phyloP scores from a whole-genome alignment of 257 asterid species.

The Petunia axillaris region DNA sequence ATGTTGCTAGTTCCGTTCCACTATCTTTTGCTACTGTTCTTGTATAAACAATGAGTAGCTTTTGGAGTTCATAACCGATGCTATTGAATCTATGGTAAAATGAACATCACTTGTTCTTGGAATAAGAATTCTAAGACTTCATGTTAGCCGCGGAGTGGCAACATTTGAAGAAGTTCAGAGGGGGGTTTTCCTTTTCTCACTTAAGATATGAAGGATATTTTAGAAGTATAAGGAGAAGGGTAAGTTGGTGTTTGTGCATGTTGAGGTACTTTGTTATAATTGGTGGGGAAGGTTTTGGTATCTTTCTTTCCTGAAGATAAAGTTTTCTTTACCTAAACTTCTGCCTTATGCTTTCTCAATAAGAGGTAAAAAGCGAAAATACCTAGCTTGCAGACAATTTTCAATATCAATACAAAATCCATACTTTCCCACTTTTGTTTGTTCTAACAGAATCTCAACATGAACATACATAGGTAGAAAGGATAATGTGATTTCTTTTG shows the following conservation, averaged over 20 bases:
- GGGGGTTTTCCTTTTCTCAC: not conserved
- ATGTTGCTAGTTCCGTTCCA: not conserved
- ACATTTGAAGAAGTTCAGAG: slow-evolving; percentile 28
- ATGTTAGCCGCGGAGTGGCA: not conserved
- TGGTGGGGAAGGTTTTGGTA: slow-evolving; percentile 80
- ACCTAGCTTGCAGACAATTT: slow-evolving; percentile 21
- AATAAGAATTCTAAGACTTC: not conserved
- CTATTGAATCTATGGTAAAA: not conserved
- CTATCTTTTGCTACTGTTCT: not conserved
- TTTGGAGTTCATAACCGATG: not conserved
- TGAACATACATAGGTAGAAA: not conserved
- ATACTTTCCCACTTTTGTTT: not conserved
- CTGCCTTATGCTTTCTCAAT: not conserved
- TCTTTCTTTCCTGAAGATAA: slow-evolving; percentile 66
- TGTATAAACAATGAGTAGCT: not conserved
- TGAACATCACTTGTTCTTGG: not conserved
- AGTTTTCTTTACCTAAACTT: slow-evolving; percentile 45
- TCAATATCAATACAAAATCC: not conserved
- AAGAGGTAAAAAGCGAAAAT: not conserved
- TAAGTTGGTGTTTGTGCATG: not conserved
- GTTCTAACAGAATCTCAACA: not conserved
- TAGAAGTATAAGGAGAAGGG: not conserved
- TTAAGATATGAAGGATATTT: slow-evolving; percentile 27
- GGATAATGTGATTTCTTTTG: not conserved
- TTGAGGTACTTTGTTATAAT: slow-evolving; percentile 48